Conservation (phyloP, 2,329 filamentous ascomycete species). For the Aspergillus sp. region DNA sequence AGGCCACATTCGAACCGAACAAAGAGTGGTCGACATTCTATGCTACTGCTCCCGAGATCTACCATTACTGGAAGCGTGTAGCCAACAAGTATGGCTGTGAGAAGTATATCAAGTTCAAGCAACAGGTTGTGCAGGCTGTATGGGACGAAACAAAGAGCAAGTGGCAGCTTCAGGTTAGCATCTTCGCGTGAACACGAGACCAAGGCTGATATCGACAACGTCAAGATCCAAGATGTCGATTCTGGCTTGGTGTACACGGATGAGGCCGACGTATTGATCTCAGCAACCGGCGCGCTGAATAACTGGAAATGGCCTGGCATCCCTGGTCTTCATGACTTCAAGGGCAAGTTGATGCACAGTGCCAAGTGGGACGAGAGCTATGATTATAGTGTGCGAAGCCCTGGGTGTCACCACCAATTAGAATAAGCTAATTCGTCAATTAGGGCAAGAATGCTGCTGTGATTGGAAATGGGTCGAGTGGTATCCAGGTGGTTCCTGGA, state of each 20-base stretch:
- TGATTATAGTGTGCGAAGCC: constrained; percentile 22
- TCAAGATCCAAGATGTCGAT: constrained; percentile 18
- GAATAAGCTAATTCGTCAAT: background rate
- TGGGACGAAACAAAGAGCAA: constrained; percentile 36
- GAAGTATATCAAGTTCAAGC: constrained; percentile 43
- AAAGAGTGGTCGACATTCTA: constrained; percentile 45
- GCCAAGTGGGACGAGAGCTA: constrained; percentile 37
- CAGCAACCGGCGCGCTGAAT: constrained; percentile 35
- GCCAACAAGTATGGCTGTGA: constrained; percentile 40
- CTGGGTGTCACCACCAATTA: background rate
- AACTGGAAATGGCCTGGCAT: constrained; percentile 43
- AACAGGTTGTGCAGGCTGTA: constrained; percentile 37
- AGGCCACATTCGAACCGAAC: constrained; percentile 46
- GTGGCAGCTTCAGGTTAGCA: constrained; percentile 22
- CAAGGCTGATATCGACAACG: background rate
- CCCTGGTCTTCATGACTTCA: constrained; percentile 41
- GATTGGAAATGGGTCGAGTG: constrained; percentile 35
- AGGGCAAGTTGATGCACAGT: constrained; percentile 40
- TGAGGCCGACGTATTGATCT: constrained; percentile 29
- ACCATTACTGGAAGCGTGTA: constrained; percentile 43
- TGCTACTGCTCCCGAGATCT: constrained; percentile 43
- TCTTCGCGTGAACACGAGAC: too few relatives aligned
- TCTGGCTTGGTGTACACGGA: constrained; percentile 17
- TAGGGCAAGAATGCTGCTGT: constrained; percentile 30
- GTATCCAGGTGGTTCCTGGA: constrained; percentile 36